These are phyloP conservation scores for Brassica rapa DNA, from an alignment of 345 rosid species.

Conservation along the genomic window DNA sequence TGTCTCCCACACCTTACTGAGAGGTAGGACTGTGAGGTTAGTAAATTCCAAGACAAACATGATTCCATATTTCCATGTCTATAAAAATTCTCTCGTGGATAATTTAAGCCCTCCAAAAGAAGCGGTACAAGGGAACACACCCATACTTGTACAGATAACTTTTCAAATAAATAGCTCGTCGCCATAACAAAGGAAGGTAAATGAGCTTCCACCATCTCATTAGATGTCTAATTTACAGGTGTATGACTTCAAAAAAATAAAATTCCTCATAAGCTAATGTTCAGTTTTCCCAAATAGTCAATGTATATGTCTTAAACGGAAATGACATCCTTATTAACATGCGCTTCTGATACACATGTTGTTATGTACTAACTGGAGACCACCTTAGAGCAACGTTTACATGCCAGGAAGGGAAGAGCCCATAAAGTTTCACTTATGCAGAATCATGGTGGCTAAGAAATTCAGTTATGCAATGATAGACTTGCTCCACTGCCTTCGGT, in stretches of 20 bases:
- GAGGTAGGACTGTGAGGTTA: constrained; percentile 21
- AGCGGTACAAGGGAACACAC: constrained; percentile 11
- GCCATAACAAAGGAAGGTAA: constrained; percentile 21
- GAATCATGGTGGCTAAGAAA: constrained; percentile 63
- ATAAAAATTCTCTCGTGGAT: constrained; percentile 8
- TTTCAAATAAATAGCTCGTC: constrained; percentile 25
- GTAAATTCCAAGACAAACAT: constrained; percentile 25
- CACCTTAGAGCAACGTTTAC: neutral
- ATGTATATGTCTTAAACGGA: constrained; percentile 20
- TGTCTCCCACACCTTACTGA: constrained; percentile 27
- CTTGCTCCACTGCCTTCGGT: constrained; percentile 84
- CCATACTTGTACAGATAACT: constrained; percentile 5
- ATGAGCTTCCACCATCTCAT: constrained; percentile 19
- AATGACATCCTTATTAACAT: constrained; percentile 13
- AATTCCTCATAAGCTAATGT: constrained; percentile 23
- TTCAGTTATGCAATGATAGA: constrained; percentile 74
- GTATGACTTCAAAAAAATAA: constrained; percentile 11
- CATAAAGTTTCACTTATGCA: constrained; percentile 30
- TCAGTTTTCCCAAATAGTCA: constrained; percentile 6
- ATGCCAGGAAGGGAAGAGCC: neutral
- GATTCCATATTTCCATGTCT: constrained; percentile 11
- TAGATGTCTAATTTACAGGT: constrained; percentile 19
- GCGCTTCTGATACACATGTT: constrained; percentile 11
- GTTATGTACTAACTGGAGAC: neutral
- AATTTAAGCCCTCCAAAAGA: constrained; percentile 21